A percentile compares a stretch with the other conserved stretches of the same genome.
These are phyloP conservation scores for Groenewaldozyma tartarivorans DNA, from an alignment of 805 yeast species.

Conservation along the genomic window DNA sequence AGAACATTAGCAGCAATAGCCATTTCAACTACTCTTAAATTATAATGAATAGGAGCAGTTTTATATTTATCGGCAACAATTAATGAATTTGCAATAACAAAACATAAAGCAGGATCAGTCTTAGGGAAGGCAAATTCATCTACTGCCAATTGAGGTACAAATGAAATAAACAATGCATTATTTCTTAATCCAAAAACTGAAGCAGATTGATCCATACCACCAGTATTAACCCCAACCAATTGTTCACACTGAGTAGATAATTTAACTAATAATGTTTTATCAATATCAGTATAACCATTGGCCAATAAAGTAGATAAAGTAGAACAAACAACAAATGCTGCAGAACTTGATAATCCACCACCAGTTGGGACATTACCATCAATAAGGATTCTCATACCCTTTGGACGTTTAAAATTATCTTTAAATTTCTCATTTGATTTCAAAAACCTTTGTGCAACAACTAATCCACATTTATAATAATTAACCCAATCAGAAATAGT, in stretches of 20 bases:
- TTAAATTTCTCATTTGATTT: slow-evolving; percentile 18
- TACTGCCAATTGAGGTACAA: slow-evolving; percentile 49
- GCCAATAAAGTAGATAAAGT: slow-evolving; percentile 48
- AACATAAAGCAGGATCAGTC: slow-evolving; percentile 36
- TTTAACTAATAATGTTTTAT: slow-evolving; percentile 44
- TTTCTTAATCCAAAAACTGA: slow-evolving; percentile 52
- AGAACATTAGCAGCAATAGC: slow-evolving; percentile 55
- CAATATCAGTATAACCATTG: slow-evolving; percentile 35
- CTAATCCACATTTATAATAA: slow-evolving; percentile 56
- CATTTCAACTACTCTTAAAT: slow-evolving; percentile 63
- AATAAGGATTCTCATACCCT: slow-evolving; percentile 43
- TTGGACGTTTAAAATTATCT: slow-evolving; percentile 5
- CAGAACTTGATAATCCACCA: slow-evolving; percentile 61
- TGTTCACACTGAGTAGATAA: slow-evolving; percentile 62
- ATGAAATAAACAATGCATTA: slow-evolving; percentile 51
- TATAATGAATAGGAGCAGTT: slow-evolving; percentile 62
- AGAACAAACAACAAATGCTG: slow-evolving; percentile 61
- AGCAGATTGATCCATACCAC: slow-evolving; percentile 77
- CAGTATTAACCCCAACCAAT: slow-evolving; percentile 64
- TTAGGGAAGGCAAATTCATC: slow-evolving; percentile 46
- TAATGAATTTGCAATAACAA: slow-evolving; percentile 55
- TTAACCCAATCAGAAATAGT: slow-evolving; percentile 51
- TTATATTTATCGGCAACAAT: slow-evolving; percentile 56
- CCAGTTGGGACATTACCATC: slow-evolving; percentile 67
- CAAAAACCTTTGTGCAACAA: slow-evolving; percentile 47